Evolutionary conservation across 257 asterid species (phyloP).

Genomic region (Agastache rugosa): DNA sequence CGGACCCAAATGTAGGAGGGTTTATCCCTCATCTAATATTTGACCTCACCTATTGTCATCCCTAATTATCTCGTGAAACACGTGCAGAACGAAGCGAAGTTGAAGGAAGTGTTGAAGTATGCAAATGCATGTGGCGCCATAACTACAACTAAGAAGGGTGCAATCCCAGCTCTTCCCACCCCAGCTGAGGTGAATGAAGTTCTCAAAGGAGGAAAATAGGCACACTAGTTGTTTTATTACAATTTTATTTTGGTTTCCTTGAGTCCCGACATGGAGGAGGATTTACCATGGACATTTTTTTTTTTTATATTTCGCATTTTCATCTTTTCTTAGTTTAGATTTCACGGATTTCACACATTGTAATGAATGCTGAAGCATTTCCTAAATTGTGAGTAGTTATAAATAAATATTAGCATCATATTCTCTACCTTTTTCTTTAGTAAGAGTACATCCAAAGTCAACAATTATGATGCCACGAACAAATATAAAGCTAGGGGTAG

Average conservation of each 20-base stretch:
- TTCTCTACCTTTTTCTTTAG: background rate
- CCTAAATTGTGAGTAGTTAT: constrained; percentile 29
- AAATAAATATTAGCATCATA: constrained; percentile 20
- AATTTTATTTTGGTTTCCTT: background rate
- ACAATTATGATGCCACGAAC: background rate
- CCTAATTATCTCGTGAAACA: background rate
- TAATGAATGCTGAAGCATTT: constrained; percentile 37
- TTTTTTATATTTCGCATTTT: constrained; percentile 4
- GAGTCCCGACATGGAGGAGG: background rate
- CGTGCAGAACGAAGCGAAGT: constrained; percentile 67
- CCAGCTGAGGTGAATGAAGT: constrained; percentile 59
- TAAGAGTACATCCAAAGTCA: background rate
- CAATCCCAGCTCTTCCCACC: constrained; percentile 90
- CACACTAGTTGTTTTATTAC: background rate
- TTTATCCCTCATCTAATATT: background rate
- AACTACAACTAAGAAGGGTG: constrained; percentile 94
- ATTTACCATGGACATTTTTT: constrained; percentile 15
- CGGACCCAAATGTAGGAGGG: too few species aligned
- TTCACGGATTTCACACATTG: constrained; percentile 17
- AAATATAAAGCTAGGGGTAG: background rate
- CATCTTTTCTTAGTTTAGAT: constrained; percentile 7
- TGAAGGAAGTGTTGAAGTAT: constrained; percentile 78
- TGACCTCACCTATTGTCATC: background rate
- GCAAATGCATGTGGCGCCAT: constrained; percentile 97
- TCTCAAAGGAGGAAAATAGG: constrained; percentile 39